These are phyloP conservation scores for Phytophthora idaei DNA, from an alignment of 352 stramenopile genomes.

Conservation along the genomic window DNA sequence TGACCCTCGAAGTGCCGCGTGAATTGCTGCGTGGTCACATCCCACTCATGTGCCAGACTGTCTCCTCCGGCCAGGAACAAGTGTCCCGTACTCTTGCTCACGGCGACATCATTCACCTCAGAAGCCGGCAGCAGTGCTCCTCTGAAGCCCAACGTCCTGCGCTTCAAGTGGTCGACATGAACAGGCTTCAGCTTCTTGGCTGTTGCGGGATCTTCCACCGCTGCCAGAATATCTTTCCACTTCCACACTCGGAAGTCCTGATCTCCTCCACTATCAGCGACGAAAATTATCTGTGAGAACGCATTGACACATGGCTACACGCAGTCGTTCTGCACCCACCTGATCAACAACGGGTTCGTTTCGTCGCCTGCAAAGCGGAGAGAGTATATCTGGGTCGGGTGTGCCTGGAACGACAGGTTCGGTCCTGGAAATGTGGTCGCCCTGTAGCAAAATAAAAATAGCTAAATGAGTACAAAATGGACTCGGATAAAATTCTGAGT, in stretches of 20 bases:
- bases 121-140: constrained; percentile 60
- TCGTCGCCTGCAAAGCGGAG: constrained; percentile 68
- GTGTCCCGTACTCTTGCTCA: constrained; percentile 37
- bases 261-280: constrained; percentile 58
- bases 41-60: constrained; percentile 64
- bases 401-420: constrained; percentile 67
- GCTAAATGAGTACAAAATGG: constrained; percentile 11
- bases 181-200: constrained; percentile 40
- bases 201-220: constrained; percentile 34
- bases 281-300: constrained; percentile 8
- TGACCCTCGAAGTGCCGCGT: constrained; percentile 63
- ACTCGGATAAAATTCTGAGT: constrained; percentile 1
- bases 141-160: constrained; percentile 61
- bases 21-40: constrained; percentile 56
- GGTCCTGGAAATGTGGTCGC: constrained; percentile 47
- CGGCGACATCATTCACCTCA: constrained; percentile 73
- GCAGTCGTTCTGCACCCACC: constrained; percentile 27
- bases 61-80: constrained; percentile 74
- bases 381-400: constrained; percentile 78
- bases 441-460: constrained; percentile 30
- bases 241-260: constrained; percentile 80
- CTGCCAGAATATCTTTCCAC: constrained; percentile 68
- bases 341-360: constrained; percentile 61
- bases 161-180: constrained; percentile 59
- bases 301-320: constrained; percentile 7